These are phyloP conservation scores for Nigrospora osmanthi DNA, from an alignment of 2,329 filamentous ascomycete genomes.

Conservation along the genomic window DNA sequence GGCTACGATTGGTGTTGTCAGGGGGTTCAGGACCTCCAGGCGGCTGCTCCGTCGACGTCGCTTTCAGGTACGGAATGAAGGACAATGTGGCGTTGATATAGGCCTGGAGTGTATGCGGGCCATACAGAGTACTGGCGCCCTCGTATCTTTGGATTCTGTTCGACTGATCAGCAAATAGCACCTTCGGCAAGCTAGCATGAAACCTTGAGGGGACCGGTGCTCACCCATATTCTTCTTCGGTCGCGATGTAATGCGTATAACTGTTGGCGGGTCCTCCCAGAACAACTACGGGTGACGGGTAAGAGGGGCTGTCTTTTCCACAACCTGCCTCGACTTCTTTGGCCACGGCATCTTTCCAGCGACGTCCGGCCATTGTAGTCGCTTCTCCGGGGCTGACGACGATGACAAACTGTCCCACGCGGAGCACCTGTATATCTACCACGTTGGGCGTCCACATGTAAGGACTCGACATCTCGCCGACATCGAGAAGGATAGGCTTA, in stretches of 20 bases:
- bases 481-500: constrained; percentile 83
- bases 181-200: constrained; percentile 15
- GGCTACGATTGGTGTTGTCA: constrained; percentile 65
- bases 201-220: constrained; percentile 3
- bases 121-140: constrained; percentile 82
- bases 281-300: constrained; percentile 58
- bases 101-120: constrained; percentile 74
- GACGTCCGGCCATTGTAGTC: constrained; percentile 83
- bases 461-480: constrained; percentile 69
- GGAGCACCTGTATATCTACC: constrained; percentile 78
- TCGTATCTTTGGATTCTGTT: constrained; percentile 74
- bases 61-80: constrained; percentile 58
- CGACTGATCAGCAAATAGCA: constrained; percentile 14
- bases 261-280: constrained; percentile 85
- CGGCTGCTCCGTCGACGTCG: constrained; percentile 29
- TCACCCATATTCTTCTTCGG: constrained; percentile 65
- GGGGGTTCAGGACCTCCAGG: constrained; percentile 56
- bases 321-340: constrained; percentile 39
- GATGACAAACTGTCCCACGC: constrained; percentile 77
- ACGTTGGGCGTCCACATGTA: constrained; percentile 90
- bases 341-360: constrained; percentile 70
- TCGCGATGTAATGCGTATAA: constrained; percentile 78
- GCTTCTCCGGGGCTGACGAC: constrained; percentile 82
- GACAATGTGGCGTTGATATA: constrained; percentile 75
- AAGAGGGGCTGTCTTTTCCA: constrained; percentile 26